Percentiles rank a stretch among this genome's conserved stretches.
Conservation (phyloP, 176 grass and related monocot genomes). For the Rhynchospora tenuis region DNA sequence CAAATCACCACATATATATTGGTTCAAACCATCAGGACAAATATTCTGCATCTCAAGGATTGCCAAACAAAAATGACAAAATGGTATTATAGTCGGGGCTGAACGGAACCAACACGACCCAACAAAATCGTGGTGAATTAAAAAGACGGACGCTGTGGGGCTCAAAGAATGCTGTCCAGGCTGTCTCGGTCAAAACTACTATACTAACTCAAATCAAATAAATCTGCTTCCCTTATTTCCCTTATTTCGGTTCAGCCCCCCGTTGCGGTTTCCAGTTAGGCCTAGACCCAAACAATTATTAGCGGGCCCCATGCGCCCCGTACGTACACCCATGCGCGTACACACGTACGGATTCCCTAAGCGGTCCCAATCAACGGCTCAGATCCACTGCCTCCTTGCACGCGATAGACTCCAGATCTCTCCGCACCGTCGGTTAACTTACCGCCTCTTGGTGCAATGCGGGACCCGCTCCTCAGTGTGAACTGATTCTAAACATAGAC, state of each 20-base stretch:
- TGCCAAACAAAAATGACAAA: not conserved
- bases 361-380: constrained; percentile 7
- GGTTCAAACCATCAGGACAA: not conserved
- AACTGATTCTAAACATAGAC: not conserved
- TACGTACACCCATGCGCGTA: constrained; percentile 20
- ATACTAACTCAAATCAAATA: not conserved
- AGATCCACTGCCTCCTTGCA: not conserved
- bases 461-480: not conserved
- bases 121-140: constrained; percentile 15
- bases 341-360: constrained; percentile 7
- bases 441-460: not conserved
- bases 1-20: too few species aligned
- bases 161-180: constrained; percentile 27
- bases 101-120: not conserved
- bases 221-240: not conserved
- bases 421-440: not conserved
- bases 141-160: not conserved
- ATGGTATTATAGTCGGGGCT: not conserved
- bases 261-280: constrained; percentile 11
- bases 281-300: constrained; percentile 15
- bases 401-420: not conserved
- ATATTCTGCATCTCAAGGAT: not conserved
- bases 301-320: not conserved
- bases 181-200: constrained; percentile 37
- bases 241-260: not conserved